Base-by-base conservation (phyloP, 257 asterid species). In the Nicotiana paniculata region DNA sequence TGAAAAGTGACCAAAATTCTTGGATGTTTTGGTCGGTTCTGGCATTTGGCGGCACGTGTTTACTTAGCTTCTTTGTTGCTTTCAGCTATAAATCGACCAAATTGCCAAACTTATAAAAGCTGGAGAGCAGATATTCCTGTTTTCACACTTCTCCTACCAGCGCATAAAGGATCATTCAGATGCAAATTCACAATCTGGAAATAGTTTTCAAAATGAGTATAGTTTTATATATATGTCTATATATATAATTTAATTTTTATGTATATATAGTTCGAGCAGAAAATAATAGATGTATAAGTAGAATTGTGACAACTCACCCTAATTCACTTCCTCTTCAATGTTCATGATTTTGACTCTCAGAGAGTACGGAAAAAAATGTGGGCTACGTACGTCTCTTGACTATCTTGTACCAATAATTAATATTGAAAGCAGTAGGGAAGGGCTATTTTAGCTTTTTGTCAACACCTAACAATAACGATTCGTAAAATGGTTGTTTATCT, bases 1-100 rank as follows among this genome's bases (percentile, higher is more conserved):
- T 95, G 96, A 92, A 87, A 91, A 89, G 82, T 51, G 63, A 75
- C 63, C 80, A 75, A 75, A 21, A 74, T 74, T 51, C 62, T 74
- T 74, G 46, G 46, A 51, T 6, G 2, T 46, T 46, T 46, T 28
- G 80, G 80, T 75, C 80, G 80, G 63, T 15, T 75, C 3, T 75
- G 46, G 21, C 53, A 75, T 51, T 26, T 15, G 26, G 35, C 5
- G 46, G 17, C 80, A 75, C 63, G 80, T 75, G 80, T 75, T 51
- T 28, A 51, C 26, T 51, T 2, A 6, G 28, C 6, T 48, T 26
- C 46, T 6, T 75, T 75, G 46, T 75, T 26, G 63, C 18, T 74
- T 75, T 51, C 46, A 75, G 16, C 26, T 7, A 75, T 15, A 75
- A 26, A 75, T 75, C 2, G 79, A 51, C 79, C 28, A 75, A 75